Evolutionary conservation across 495 filamentous ascomycete species (phyloP).

Genomic region (Xylaria acuta): DNA sequence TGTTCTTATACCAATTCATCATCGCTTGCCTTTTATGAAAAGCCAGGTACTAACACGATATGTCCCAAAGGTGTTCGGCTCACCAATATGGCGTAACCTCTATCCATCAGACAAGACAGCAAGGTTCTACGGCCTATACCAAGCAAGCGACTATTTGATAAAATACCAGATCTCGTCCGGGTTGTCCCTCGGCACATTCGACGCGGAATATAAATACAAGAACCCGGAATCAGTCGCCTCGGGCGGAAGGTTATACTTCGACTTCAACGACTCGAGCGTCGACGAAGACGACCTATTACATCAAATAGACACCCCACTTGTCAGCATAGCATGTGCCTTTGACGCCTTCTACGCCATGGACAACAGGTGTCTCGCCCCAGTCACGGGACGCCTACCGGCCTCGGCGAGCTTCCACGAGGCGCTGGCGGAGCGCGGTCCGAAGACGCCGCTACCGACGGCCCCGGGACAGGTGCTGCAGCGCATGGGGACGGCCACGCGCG

Average conservation of each 20-base stretch:
- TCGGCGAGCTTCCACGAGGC: slow-evolving; percentile 37
- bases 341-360: slow-evolving; percentile 46
- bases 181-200: slow-evolving; percentile 50
- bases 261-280: slow-evolving; percentile 28
- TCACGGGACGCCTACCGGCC: slow-evolving; percentile 41
- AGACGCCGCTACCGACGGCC: slow-evolving; percentile 35
- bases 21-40: not conserved
- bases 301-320: slow-evolving; percentile 55
- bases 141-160: slow-evolving; percentile 16
- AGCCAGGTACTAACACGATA: slow-evolving; percentile 7
- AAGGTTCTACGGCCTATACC: slow-evolving; percentile 21
- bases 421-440: slow-evolving; percentile 30
- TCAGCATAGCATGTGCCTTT: slow-evolving; percentile 47
- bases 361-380: slow-evolving; percentile 29
- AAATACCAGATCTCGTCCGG: slow-evolving; percentile 45
- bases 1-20: no score
- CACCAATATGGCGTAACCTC: slow-evolving; percentile 23
- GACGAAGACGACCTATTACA: slow-evolving; percentile 31
- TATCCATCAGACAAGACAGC: slow-evolving; percentile 9
- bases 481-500: slow-evolving; percentile 46
- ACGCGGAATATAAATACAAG: slow-evolving; percentile 51
- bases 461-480: slow-evolving; percentile 46
- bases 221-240: slow-evolving; percentile 41
- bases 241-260: slow-evolving; percentile 48
- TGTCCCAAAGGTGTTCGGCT: slow-evolving; percentile 15